Evolutionary conservation across 768 basidiomycete genomes (phyloP), one percentile per base, ranked within the genome.

Genomic region (Rhodotorula toruloides): DNA sequence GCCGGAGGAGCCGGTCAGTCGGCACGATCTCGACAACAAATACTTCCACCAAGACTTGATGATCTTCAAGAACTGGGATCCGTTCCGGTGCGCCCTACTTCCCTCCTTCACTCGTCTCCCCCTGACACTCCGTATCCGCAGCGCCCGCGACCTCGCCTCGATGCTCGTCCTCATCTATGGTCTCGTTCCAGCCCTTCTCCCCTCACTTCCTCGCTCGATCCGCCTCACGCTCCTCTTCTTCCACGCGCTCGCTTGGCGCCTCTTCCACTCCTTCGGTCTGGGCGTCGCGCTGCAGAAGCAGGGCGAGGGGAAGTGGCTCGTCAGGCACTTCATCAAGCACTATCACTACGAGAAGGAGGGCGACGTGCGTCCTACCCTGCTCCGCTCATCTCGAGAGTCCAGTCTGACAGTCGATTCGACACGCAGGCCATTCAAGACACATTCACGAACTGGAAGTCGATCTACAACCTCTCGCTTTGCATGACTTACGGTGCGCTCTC

Each of bases 21-120:
- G 91, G 75, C 92, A 96, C 77, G 96, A 98, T 76, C 79, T 99
- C 44, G 80, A 90, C 69, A 86, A 89, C 78, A 84, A 86, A 73
- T 99, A 91, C 78, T 97, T 99, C 81, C 80, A 89, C 60, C 85
- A 90, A 67, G 96, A 98, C 75, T 82, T 86, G 5, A 84, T 98
- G 27, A 81, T 90, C 31, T 78, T 97, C 56, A 80, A 82, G 42
- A 91, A 94, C 74, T 73, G 94, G 29, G 96, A 99, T 78, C 68
- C 91, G 22, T 81, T 96, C 73, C 83, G 94, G 92, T 91, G 73
- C 58, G 84, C 76, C 40, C 10, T 10, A 19, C 27, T 46, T 43
- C 52, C 22, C 22, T 61, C 64, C 46, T 60, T 59, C 53, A 55
- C 6, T 47, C 25, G 32, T 53, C 1, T 57, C 21, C 25, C 10